Conservation (phyloP, 257 asterid species). For the Penstemon barbatus region DNA sequence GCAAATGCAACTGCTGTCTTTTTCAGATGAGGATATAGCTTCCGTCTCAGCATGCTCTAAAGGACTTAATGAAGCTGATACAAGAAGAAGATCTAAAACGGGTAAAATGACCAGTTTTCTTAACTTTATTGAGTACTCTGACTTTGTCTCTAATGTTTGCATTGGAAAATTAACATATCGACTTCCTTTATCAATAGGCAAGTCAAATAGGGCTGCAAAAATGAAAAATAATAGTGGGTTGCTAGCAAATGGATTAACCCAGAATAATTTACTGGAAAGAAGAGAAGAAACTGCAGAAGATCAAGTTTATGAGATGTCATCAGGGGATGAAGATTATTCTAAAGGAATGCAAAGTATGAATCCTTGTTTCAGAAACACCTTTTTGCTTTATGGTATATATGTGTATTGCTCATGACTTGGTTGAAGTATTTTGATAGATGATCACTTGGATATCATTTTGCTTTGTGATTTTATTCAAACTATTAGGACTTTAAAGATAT, state of each 20-base stretch:
- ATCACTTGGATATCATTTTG: constrained; percentile 4
- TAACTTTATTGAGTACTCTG: not conserved
- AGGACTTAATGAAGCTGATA: constrained; percentile 26
- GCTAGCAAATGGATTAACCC: constrained; percentile 27
- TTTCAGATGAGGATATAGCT: constrained; percentile 24
- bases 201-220: constrained; percentile 40
- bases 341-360: constrained; percentile 89
- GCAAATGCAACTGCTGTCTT: constrained; percentile 3
- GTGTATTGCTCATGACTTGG: constrained; percentile 3
- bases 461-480: not conserved
- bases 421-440: not conserved
- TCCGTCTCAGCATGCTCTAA: constrained; percentile 18
- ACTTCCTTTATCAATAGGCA: constrained; percentile 39
- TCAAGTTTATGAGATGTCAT: constrained; percentile 71
- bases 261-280: constrained; percentile 37
- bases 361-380: constrained; percentile 6
- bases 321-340: constrained; percentile 80
- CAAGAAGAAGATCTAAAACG: constrained; percentile 17
- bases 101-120: constrained; percentile 27
- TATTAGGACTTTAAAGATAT: not conserved
- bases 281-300: constrained; percentile 42
- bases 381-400: constrained; percentile 12
- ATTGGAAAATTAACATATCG: not conserved
- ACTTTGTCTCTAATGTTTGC: constrained; percentile 6
- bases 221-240: constrained; percentile 37